Base-by-base conservation (phyloP, 768 basidiomycete genomes). In the Macrolepiota albuminosa region DNA sequence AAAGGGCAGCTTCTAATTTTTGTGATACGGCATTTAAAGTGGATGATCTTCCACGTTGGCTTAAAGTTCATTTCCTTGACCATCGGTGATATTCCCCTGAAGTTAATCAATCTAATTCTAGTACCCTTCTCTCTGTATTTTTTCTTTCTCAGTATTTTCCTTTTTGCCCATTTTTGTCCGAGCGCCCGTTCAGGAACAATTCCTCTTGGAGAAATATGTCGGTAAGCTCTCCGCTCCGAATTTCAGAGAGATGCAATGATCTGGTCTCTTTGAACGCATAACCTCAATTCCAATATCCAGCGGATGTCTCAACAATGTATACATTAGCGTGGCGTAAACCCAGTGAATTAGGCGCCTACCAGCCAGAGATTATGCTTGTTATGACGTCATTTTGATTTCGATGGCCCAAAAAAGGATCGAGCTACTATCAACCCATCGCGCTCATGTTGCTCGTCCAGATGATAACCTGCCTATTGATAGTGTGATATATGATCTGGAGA, bases 111-210 rank as follows among this genome's bases (percentile, higher is more conserved):
- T n/a, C 33, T 47, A 14, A 36, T 11, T 11, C 14, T 14, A 36
- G 2, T 37, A 48, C 4, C 7, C 18, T 21, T 21, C 21, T 21
- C 21, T 21, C n/a, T 56, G 7, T 14, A 9, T 14, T 13, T 47
- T n/a, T 49, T 16, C 5, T 31, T 49, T n/a, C 40, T 16, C 5
- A 55, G 8, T 8, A 4, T 18, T 26, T 16, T 40, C 18, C 56
- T 33, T 50, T 57, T 57, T 57, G 26, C 47, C 56, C 56, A 50
- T 57, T 57, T 57, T 48, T 9, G 56, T 57, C 56, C 21, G 18
- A 13, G 31, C 34, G 48, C 13, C 24, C 40, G 37, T 49, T 48
- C 36, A 49, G 36, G 37, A 18, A n/a, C 43, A 50, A 47, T 18
- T 45, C 8, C 48, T 16, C 47, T 29, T 21, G 36, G 33, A 49